Evolutionary conservation across 1,139 yeast species (phyloP), one percentile per base, ranked within the genome.

Genomic region (Pichia sp.): DNA sequence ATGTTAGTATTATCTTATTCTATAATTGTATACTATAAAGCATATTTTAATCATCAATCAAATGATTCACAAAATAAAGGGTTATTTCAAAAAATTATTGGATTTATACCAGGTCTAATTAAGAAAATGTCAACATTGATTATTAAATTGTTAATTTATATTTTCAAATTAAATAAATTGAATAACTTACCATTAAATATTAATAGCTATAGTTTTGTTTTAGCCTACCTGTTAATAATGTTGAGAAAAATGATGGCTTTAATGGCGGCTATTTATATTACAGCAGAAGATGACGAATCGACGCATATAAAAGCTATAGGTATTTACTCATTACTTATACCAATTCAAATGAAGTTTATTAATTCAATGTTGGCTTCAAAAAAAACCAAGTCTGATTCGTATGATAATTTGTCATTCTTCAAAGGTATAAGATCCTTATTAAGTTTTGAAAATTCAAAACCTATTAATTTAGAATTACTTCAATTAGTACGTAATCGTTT

Each of bases 271-370:
- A 54, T 58, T 10, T 64, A 59, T 51, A 58, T 65, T 2, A 58
- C 68, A 0, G 50, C 55, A 8, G 60, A 59, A 13, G 69, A 65
- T 49, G 60, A 64, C 42, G 56, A 58, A 41, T 56, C 65, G 2
- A 45, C 57, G 3, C 67, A 62, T 49, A 50, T 49, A 18, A 63
- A 63, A 45, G 62, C 65, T 2, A 58, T 64, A 34, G 33, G 62
- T 18, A 52, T 56, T 14, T 63, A 58, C 45, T 52, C 62, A 42
- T 30, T 58, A n/a, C 53, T 62, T 31, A 60, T 54, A 46, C 45
- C 59, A 42, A 53, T 64, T 19, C 67, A 65, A 38, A 58, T 58
- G 48, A 46, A 62, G 30, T 63, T 62, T 42, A 56, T 65, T 16
- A 52, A 55, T 8, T 29, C 41, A 2, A 47, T 30, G n/a, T 39